Percentiles rank a stretch among this genome's conserved stretches.
phyloP scores from a whole-genome alignment of 2,329 filamentous ascomycete genomes.

The Hirsutella rhossiliensis region DNA sequence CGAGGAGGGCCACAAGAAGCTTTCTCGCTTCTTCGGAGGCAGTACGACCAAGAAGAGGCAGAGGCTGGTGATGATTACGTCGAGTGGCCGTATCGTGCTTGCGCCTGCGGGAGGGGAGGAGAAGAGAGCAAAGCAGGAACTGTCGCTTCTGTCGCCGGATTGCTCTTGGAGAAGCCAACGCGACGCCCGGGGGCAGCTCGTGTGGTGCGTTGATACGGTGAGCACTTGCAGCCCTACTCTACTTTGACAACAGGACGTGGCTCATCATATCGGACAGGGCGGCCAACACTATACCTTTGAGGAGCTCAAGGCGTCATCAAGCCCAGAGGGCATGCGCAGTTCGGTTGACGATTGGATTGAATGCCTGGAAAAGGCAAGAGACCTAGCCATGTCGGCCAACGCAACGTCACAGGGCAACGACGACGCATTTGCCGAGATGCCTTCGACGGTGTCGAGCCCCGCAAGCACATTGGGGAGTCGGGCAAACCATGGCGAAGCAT shows the following conservation, averaged over 20 bases:
- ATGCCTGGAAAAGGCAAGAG: slow-evolving; percentile 71
- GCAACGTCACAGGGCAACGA: slow-evolving; percentile 55
- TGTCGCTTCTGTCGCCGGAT: slow-evolving; percentile 68
- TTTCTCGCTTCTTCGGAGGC: slow-evolving; percentile 86
- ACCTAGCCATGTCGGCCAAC: slow-evolving; percentile 68
- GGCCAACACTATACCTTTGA: slow-evolving; percentile 91
- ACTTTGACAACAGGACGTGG: neutral
- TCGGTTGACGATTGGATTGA: slow-evolving; percentile 89
- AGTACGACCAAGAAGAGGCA: slow-evolving; percentile 87
- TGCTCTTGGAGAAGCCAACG: slow-evolving; percentile 68
- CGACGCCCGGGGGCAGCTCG: slow-evolving; percentile 76
- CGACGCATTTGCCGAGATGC: slow-evolving; percentile 54
- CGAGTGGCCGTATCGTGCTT: slow-evolving; percentile 77
- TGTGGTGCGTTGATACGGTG: slow-evolving; percentile 91
- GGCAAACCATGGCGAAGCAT: slow-evolving; percentile 39
- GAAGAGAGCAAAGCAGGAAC: slow-evolving; percentile 87
- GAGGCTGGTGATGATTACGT: slow-evolving; percentile 88
- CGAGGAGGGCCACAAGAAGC: slow-evolving; percentile 70
- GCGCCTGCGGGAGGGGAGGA: slow-evolving; percentile 88
- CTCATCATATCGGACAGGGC: slow-evolving; percentile 41
- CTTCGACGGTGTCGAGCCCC: slow-evolving; percentile 64
- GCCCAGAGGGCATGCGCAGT: slow-evolving; percentile 48
- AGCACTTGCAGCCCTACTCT: slow-evolving; percentile 25
- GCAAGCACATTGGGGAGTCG: slow-evolving; percentile 57
- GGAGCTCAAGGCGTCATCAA: slow-evolving; percentile 61